Evolutionary conservation across 805 yeast genomes (phyloP), one percentile per base, ranked within the genome.

Genomic region (Wickerhamiella alocasiicola): DNA sequence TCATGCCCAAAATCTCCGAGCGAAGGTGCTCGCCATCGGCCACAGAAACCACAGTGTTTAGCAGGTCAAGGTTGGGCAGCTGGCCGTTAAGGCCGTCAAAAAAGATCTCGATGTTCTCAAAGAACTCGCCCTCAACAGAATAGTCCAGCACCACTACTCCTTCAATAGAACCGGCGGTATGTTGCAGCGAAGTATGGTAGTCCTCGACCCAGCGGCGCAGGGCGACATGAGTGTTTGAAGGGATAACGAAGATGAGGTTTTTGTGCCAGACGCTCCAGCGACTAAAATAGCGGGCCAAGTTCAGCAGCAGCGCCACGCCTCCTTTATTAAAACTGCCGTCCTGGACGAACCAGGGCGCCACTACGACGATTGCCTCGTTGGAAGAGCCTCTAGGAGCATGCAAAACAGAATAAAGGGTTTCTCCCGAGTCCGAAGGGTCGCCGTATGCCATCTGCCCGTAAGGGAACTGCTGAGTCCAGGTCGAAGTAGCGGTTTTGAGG

Each of bases 341-440:
- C 5, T 74, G 61, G 41, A 81, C 82, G 36, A 54, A 58, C 88
- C 95, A 91, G 0, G 97, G 96, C 6, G 91, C 84, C 6, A 78
- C 81, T 33, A 91, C 58, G 1, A 87, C 93, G 73, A 91, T 78
- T 0, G 96, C 83, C 59, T 91, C 98, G 1, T 97, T 85, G 45
- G 87, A 91, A 53, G 88, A 97, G 20, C 96, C 96, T 46, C 95
- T 66, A 6, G 97, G 94, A 0, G 95, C 91, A 55, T 83, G 94
- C 60, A 81, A 69, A 3, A 87, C 72, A 0, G 84, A 94, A 56
- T 88, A 91, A 27, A 82, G 63, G 33, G 70, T 70, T 23, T 65
- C 63, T 15, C 74, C 72, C 6, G 50, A 46, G 20, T 47, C 46
- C 12, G 49, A 44, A 20, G 55, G 58, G 50, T 29, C 44, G 2